These are phyloP conservation scores for Takakia lepidozioides DNA, from an alignment of 225 moss, liverwort and hornwort genomes.

Conservation along the genomic window DNA sequence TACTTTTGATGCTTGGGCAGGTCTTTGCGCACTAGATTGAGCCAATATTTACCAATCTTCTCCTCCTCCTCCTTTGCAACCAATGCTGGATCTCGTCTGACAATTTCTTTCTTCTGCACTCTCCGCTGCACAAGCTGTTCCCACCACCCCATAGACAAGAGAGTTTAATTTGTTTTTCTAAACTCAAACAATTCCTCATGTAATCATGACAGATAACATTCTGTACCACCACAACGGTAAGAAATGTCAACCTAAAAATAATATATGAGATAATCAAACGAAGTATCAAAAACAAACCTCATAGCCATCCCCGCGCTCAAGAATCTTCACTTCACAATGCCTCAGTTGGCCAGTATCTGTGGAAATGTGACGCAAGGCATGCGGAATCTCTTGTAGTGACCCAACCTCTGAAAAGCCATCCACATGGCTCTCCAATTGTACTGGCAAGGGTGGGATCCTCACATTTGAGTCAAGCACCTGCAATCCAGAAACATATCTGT, in stretches of 20 bases:
- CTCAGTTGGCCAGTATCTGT: slow-evolving; percentile 67
- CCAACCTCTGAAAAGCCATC: slow-evolving; percentile 31
- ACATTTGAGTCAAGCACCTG: slow-evolving; percentile 53
- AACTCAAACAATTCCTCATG: too few relatives aligned
- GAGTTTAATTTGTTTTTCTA: not conserved
- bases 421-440: slow-evolving; percentile 32
- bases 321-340: slow-evolving; percentile 79
- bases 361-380: slow-evolving; percentile 68
- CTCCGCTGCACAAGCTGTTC: slow-evolving; percentile 75
- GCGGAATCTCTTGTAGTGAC: slow-evolving; percentile 41
- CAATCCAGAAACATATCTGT: not conserved
- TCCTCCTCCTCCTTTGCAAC: slow-evolving; percentile 73
- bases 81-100: slow-evolving; percentile 57
- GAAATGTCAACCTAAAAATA: not conserved
- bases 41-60: slow-evolving; percentile 69
- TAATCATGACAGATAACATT: too few relatives aligned
- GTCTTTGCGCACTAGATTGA: slow-evolving; percentile 74
- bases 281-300: slow-evolving; percentile 46
- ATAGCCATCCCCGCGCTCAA: slow-evolving; percentile 87
- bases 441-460: slow-evolving; percentile 20
- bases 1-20: slow-evolving; percentile 72
- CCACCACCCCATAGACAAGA: slow-evolving; percentile 17
- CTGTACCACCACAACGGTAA: not conserved
- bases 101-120: slow-evolving; percentile 59
- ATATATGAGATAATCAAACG: not conserved